Evolutionary conservation across 176 grass and related monocot species (phyloP), one percentile per base, ranked within the genome.

Genomic region (Oryza brachyantha): DNA sequence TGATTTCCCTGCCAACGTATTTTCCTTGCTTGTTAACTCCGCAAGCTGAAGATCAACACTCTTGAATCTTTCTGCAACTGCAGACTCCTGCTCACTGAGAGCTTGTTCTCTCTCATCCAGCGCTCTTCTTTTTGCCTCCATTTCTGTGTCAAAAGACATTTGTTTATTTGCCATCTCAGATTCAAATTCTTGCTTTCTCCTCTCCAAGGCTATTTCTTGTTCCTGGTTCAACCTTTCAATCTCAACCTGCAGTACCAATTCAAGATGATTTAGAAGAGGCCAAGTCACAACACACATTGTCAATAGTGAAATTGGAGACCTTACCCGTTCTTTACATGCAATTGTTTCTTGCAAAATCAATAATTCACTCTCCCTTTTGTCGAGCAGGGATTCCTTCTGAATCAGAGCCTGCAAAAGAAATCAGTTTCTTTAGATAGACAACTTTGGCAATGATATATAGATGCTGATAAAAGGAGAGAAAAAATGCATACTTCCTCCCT

Each of bases 281-380:
- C 40, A 68, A 81, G 9, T 59, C 42, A 63, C 38, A 74, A 84
- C 36, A 75, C 40, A 29, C 7, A 80, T 73, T 31, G 73, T 69
- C 55, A 43, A 52, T 58, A 63, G 19, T 48, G 27, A 64, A 57
- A 35, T 38, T 59, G 24, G 62, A 87, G 54, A 73, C 10, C 65
- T 39, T 85, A 95, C 90, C 68, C 84, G 84, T 87, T 93, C 90
- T 81, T 95, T 93, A 75, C 88, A 87, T 57, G 80, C 84, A 70
- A 95, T 91, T 2, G 81, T 93, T 75, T 95, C 90, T 86, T 91
- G 92, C 45, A 99, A 89, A 84, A 95, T 75, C 52, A 95, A 85
- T 32, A 99, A 54, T 52, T 95, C 92, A 37, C 81, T 66, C 75
- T 99, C 96, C 58, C 72, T 86, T 78, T 85, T 99, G 40, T 95